A percentile compares a stretch with the other conserved stretches of the same genome.
These are phyloP conservation scores for Notholithocarpus densiflorus DNA, from an alignment of 306 rosid species.

Conservation along the genomic window DNA sequence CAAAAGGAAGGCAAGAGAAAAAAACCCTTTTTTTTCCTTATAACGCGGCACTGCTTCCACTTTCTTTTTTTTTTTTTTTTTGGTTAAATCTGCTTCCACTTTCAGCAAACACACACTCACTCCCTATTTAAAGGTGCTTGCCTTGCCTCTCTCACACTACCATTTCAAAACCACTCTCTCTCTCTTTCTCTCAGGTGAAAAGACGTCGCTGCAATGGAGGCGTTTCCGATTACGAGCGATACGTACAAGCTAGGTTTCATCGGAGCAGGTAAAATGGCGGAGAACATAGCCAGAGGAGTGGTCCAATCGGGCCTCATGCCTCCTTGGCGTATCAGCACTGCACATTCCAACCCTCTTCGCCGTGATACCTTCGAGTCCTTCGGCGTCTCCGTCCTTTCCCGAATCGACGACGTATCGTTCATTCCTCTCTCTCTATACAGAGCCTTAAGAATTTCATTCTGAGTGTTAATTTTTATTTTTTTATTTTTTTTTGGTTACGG, in stretches of 20 bases:
- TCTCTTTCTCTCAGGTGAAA: background rate
- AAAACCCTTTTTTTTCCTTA: no score
- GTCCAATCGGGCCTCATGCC: slow-evolving; percentile 67
- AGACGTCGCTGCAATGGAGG: slow-evolving; percentile 41
- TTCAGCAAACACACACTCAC: no score
- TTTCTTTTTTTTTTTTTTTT: no score
- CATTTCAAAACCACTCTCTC: no score
- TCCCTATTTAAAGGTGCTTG: no score
- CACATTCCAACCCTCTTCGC: slow-evolving; percentile 47
- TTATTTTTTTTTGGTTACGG: background rate
- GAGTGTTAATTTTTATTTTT: background rate
- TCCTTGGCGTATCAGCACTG: slow-evolving; percentile 64
- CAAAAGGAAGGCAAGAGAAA: no score
- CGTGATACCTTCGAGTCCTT: slow-evolving; percentile 48
- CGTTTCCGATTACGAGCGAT: slow-evolving; percentile 54
- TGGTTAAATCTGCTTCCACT: no score
- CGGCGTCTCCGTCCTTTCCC: slow-evolving; percentile 43
- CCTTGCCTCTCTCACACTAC: no score
- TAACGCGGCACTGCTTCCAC: no score
- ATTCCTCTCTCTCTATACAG: background rate
- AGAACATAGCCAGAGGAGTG: slow-evolving; percentile 77
- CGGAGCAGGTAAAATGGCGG: slow-evolving; percentile 99
- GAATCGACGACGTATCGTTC: slow-evolving; percentile 49
- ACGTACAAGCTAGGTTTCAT: slow-evolving; percentile 72
- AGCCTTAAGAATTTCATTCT: background rate